These are phyloP conservation scores for Lasiodiplodia gonubiensis DNA, from an alignment of 2,329 filamentous ascomycete genomes.

Conservation along the genomic window DNA sequence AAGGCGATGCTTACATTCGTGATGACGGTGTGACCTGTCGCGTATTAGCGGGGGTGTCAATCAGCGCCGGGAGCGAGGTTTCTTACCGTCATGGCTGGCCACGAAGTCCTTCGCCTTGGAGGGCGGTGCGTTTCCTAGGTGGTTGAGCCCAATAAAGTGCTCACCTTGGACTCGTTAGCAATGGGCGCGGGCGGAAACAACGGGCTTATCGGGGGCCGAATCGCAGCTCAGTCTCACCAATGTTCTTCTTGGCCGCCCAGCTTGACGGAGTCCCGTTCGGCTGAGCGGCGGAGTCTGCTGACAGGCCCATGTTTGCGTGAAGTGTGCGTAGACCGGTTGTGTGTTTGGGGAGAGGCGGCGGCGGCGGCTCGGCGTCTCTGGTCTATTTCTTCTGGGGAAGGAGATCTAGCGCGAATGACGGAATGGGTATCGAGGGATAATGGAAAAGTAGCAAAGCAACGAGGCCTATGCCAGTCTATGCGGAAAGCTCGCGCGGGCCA, in stretches of 20 bases:
- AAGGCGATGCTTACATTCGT: constrained; percentile 74
- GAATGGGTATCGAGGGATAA: constrained; percentile 1
- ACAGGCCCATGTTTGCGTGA: constrained; percentile 18
- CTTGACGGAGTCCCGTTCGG: constrained; percentile 64
- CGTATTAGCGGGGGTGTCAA: neutral
- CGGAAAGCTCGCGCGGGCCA: neutral
- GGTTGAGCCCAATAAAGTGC: constrained; percentile 97
- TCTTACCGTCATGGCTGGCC: constrained; percentile 69
- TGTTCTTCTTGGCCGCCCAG: constrained; percentile 79
- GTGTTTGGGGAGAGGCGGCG: constrained; percentile 3
- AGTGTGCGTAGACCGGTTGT: neutral
- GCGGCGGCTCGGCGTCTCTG: neutral
- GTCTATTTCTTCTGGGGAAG: neutral
- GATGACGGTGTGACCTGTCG: constrained; percentile 84
- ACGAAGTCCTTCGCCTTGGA: constrained; percentile 98
- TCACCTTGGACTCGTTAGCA: constrained; percentile 45
- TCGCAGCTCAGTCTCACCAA: constrained; percentile 56
- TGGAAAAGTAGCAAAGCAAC: constrained; percentile 15
- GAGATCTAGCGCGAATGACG: neutral
- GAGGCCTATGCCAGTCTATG: neutral
- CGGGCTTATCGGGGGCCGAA: neutral
- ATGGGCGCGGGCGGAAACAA: neutral
- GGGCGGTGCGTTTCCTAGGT: constrained; percentile 77
- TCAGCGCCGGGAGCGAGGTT: neutral
- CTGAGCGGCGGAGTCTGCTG: constrained; percentile 29